A percentile compares a stretch with the other conserved stretches of the same genome.
These are phyloP conservation scores for Lonicera japonica DNA, from an alignment of 129 eudicot genomes.

Conservation along the genomic window DNA sequence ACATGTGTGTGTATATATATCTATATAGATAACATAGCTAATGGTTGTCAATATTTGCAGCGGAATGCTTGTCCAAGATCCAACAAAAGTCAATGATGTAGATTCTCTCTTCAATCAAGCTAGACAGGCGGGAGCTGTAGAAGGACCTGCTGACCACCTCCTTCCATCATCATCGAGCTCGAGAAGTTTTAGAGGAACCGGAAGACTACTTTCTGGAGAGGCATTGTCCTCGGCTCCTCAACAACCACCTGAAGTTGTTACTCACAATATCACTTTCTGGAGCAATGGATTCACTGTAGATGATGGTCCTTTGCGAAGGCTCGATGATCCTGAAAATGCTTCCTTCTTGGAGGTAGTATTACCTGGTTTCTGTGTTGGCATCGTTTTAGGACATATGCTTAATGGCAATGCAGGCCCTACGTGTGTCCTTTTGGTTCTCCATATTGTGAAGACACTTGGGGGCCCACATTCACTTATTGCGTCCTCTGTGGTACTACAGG, in stretches of 20 bases:
- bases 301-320: constrained; percentile 85
- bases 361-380: no score
- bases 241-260: constrained; percentile 45
- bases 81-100: constrained; percentile 48
- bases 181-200: constrained; percentile 75
- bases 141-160: constrained; percentile 42
- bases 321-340: constrained; percentile 87
- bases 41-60: constrained; percentile 31
- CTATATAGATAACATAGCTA: neutral
- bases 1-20: no score
- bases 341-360: constrained; percentile 66
- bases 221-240: constrained; percentile 40
- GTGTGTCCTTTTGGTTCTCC: no score
- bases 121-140: constrained; percentile 67
- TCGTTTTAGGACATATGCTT: no score
- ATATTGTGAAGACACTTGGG: no score
- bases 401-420: neutral
- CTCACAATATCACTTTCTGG: constrained; percentile 76
- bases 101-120: constrained; percentile 69
- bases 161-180: constrained; percentile 78
- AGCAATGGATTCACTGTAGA: constrained; percentile 78
- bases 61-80: constrained; percentile 83
- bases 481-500: no score
- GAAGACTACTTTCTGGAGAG: constrained; percentile 82
- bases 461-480: no score